Evolutionary conservation across 2,329 filamentous ascomycete genomes (phyloP), one percentile per base, ranked within the genome.

Genomic region (Intubia oerlemansii): DNA sequence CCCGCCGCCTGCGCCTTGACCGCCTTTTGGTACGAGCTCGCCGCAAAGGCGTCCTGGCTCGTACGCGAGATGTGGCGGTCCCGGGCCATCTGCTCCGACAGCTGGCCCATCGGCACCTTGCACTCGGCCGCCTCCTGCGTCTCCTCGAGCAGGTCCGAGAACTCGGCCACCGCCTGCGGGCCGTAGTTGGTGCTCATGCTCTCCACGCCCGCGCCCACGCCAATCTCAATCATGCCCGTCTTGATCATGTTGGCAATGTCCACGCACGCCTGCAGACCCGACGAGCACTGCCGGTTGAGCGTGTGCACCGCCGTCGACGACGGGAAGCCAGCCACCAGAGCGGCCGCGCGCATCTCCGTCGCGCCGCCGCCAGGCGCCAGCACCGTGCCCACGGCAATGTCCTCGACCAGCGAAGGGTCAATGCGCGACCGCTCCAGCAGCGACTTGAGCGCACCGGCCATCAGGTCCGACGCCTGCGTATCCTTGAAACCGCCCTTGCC

Each of bases 401-500:
- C 88, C 52, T 95, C 80, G 27, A 98, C 81, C 20, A 88, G 62
- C 21, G 57, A 58, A 14, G 88, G 84, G 54, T 93, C 78, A 53
- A 95, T 90, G 39, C 72, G 71, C 40, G 84, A 93, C 42, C 81
- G 78, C 32, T 77, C 61, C 46, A 95, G 62, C 38, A 95, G 58
- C 34, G 71, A 72, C 53, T 72, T 75, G 53, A 95, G 73, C 26
- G 81, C 73, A 41, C 80, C 81, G 28, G 71, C 70, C 43, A 95
- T 71, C 36, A 95, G 62, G 51, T 95, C 85, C 23, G 81, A 67
- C 6, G 78, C 79, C 31, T 69, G 62, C 7, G 88, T 95, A 54
- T 95, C 88, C 60, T 95, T 95, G 64, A 98, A 88, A 28, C 71
- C 76, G 41, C 88, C 88, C 55, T 82, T 84, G 44, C 84, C 82